Percentiles rank a stretch among this genome's conserved stretches.
phyloP scores from a whole-genome alignment of 176 grass and related monocot species.

The Oryza nivara region DNA sequence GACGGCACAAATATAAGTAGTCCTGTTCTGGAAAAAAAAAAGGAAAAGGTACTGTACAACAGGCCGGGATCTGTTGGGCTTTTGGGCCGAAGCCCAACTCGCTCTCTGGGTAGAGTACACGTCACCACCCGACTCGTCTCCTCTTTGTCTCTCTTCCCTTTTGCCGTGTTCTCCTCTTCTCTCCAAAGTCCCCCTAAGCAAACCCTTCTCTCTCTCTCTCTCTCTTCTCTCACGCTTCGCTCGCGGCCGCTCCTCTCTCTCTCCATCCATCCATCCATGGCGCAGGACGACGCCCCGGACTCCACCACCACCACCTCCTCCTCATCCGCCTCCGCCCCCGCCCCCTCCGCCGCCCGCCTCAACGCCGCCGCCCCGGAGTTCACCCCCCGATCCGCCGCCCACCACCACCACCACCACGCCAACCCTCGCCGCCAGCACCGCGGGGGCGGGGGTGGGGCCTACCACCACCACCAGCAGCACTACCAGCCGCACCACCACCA shows the following conservation, averaged over 20 bases:
- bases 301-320: not conserved
- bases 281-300: constrained; percentile 64
- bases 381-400: constrained; percentile 65
- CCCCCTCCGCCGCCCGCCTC: constrained; percentile 54
- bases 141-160: not conserved
- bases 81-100: not conserved
- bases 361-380: constrained; percentile 90
- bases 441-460: constrained; percentile 34
- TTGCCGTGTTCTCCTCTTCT: too few species aligned
- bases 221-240: not conserved
- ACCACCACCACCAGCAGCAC: constrained; percentile 29
- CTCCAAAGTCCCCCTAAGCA: not conserved
- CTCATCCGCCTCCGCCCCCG: not conserved
- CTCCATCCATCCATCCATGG: constrained; percentile 49
- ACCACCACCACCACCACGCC: constrained; percentile 25
- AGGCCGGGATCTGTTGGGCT: not conserved
- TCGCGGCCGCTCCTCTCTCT: too few species aligned
- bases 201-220: not conserved
- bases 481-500: constrained; percentile 25
- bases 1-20: too few species aligned
- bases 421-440: constrained; percentile 33
- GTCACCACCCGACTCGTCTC: not conserved
- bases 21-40: too few species aligned
- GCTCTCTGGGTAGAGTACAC: not conserved
- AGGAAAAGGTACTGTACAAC: too few species aligned